phyloP scores from a whole-genome alignment of 495 filamentous ascomycete genomes.

The Aspergillus saccharolyticus region DNA sequence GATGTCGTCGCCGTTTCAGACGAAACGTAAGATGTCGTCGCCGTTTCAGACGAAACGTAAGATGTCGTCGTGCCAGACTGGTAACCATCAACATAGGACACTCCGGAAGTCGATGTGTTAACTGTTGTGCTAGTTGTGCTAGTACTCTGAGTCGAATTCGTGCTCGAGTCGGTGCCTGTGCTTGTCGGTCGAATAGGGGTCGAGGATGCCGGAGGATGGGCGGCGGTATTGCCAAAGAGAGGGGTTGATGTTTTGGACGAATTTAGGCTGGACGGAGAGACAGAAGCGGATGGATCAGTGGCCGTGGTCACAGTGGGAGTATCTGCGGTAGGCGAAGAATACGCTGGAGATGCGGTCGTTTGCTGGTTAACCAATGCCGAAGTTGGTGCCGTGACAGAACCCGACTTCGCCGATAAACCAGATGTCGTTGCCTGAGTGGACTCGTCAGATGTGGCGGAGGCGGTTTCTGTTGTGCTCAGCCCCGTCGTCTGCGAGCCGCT shows the following conservation, averaged over 20 bases:
- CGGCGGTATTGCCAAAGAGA: conserved; percentile 2
- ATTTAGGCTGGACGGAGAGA: neutral
- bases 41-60: conserved; percentile 4
- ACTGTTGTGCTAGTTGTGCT: neutral
- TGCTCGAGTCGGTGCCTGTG: neutral
- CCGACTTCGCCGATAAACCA: neutral
- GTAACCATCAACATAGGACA: neutral
- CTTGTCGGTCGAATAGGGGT: neutral
- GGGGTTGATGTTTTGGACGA: conserved; percentile 7
- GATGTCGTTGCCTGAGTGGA: conserved; percentile 2
- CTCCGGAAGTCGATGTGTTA: neutral
- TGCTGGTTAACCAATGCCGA: neutral
- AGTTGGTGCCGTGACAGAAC: neutral
- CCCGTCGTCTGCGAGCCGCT: neutral
- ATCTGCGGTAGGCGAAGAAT: conserved; percentile 11
- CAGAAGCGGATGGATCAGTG: neutral
- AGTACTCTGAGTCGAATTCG: neutral
- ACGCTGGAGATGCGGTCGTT: conserved; percentile 10
- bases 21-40: conserved; percentile 8
- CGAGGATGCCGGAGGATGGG: neutral
- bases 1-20: conserved; percentile 7
- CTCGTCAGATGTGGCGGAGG: conserved; percentile 2
- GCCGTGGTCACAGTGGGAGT: conserved; percentile 11
- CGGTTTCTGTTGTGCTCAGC: neutral
- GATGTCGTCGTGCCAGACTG: conserved; percentile 4